Conservation (phyloP, 2,329 filamentous ascomycete species). For the Nannizziopsis arthrosporioides region DNA sequence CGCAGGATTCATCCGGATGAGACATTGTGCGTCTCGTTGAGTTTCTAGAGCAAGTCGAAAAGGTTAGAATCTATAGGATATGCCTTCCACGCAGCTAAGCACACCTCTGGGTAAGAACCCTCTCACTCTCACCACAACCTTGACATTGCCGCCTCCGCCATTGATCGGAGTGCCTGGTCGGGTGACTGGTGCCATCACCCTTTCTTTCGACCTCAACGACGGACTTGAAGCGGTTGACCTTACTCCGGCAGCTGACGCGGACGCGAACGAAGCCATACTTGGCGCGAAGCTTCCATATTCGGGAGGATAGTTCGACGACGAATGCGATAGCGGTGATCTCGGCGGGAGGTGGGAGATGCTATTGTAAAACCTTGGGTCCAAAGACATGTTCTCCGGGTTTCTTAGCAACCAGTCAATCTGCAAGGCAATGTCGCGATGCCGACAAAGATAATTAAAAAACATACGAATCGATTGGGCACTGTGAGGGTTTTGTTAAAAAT, state of each 20-base stretch:
- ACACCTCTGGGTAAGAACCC: conserved; percentile 68
- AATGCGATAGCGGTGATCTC: conserved; percentile 8
- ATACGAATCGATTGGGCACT: conserved; percentile 17
- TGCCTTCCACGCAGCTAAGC: conserved; percentile 8
- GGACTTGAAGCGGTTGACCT: conserved; percentile 64
- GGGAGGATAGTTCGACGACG: conserved; percentile 9
- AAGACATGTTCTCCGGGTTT: conserved; percentile 29
- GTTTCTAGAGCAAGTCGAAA: conserved; percentile 49
- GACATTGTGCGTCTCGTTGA: conserved; percentile 66
- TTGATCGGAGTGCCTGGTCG: conserved; percentile 32
- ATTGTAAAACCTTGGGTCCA: conserved; percentile 32
- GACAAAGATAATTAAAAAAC: conserved; percentile 30
- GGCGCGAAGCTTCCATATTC: conserved; percentile 28
- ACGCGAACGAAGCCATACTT: conserved; percentile 25
- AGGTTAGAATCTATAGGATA: background rate
- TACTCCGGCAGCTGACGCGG: conserved; percentile 27
- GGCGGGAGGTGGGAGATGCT: conserved; percentile 12
- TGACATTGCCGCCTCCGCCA: conserved; percentile 59
- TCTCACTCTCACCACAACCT: conserved; percentile 69
- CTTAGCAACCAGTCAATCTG: conserved; percentile 31
- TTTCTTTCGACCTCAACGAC: conserved; percentile 62
- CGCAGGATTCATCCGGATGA: conserved; percentile 81
- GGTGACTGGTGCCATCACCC: conserved; percentile 43
- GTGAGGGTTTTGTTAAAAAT: conserved; percentile 1
- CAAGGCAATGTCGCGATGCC: conserved; percentile 31